Evolutionary conservation across 352 stramenopile species (phyloP).

Genomic region (Pythium aquatile): DNA sequence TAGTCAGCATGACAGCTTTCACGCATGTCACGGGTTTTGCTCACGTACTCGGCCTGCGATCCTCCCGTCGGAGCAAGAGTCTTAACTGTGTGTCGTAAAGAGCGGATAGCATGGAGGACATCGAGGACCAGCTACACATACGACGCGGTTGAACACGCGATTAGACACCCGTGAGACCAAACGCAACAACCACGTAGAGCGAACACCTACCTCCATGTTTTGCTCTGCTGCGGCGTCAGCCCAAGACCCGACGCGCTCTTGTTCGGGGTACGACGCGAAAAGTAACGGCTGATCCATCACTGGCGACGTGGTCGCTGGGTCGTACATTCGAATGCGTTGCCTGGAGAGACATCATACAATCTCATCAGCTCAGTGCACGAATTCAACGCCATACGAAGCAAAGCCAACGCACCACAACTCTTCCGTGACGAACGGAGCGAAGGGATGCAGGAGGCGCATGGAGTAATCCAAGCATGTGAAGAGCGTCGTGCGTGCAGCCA

Average conservation of each 20-base stretch:
- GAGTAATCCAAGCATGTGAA: slow-evolving; percentile 94
- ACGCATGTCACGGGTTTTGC: not conserved
- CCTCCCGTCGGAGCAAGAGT: slow-evolving; percentile 51
- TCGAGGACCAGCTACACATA: slow-evolving; percentile 64
- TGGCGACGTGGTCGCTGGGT: slow-evolving; percentile 30
- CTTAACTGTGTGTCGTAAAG: slow-evolving; percentile 84
- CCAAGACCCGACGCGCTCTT: slow-evolving; percentile 55
- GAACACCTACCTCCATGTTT: slow-evolving; percentile 25
- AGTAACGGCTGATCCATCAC: slow-evolving; percentile 52
- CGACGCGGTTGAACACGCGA: too few species aligned
- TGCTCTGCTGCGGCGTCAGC: slow-evolving; percentile 17
- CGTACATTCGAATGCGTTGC: slow-evolving; percentile 59
- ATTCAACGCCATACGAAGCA: not conserved
- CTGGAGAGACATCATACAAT: slow-evolving; percentile 11
- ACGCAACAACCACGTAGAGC: too few species aligned
- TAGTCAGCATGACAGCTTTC: not conserved
- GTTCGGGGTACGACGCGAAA: slow-evolving; percentile 80
- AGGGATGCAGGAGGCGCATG: slow-evolving; percentile 96
- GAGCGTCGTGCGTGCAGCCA: slow-evolving; percentile 90
- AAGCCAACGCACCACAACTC: slow-evolving; percentile 94
- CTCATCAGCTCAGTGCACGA: not conserved
- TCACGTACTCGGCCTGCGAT: slow-evolving; percentile 15
- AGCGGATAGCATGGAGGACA: slow-evolving; percentile 93
- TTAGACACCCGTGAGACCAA: not conserved
- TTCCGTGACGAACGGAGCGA: slow-evolving; percentile 99